phyloP scores from a whole-genome alignment of 2,329 filamentous ascomycete species.

The Pseudocercospora pini-densiflorae region DNA sequence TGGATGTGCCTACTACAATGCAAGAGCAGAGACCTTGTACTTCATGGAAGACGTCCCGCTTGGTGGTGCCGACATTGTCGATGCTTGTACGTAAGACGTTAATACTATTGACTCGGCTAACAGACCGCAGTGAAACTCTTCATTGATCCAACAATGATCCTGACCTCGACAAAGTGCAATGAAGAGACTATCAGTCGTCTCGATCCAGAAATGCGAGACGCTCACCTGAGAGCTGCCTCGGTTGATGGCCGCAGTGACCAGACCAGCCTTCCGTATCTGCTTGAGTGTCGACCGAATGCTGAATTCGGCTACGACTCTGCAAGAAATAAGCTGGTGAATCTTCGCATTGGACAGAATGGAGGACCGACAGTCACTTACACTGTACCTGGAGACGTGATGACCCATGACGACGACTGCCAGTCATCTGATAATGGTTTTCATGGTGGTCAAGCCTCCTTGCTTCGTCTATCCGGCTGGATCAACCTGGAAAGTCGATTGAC shows the following conservation, averaged over 20 bases:
- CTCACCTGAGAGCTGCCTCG: slow-evolving; percentile 23
- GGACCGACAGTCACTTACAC: slow-evolving; percentile 60
- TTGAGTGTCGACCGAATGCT: slow-evolving; percentile 70
- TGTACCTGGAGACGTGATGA: slow-evolving; percentile 61
- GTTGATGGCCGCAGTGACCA: slow-evolving; percentile 45
- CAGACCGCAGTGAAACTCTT: slow-evolving; percentile 61
- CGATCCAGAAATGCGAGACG: slow-evolving; percentile 46
- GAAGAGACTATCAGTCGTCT: slow-evolving; percentile 52
- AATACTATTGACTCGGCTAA: slow-evolving; percentile 13
- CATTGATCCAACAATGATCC: slow-evolving; percentile 64
- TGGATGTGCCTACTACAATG: slow-evolving; percentile 83
- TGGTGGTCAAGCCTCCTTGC: slow-evolving; percentile 65
- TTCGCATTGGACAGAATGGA: slow-evolving; percentile 58
- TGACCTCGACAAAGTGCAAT: slow-evolving; percentile 62
- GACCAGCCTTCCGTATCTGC: slow-evolving; percentile 60
- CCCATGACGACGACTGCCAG: slow-evolving; percentile 40
- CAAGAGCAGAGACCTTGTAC: slow-evolving; percentile 69
- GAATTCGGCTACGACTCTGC: slow-evolving; percentile 75
- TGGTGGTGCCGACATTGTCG: slow-evolving; percentile 67
- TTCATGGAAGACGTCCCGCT: slow-evolving; percentile 76
- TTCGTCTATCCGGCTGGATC: slow-evolving; percentile 71
- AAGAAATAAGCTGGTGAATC: slow-evolving; percentile 66
- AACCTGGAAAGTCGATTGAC: slow-evolving; percentile 76
- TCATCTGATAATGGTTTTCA: slow-evolving; percentile 41
- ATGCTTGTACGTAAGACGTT: slow-evolving; percentile 46